These are phyloP conservation scores for Rhizopogon salebrosus DNA, from an alignment of 768 basidiomycete species.

Conservation along the genomic window DNA sequence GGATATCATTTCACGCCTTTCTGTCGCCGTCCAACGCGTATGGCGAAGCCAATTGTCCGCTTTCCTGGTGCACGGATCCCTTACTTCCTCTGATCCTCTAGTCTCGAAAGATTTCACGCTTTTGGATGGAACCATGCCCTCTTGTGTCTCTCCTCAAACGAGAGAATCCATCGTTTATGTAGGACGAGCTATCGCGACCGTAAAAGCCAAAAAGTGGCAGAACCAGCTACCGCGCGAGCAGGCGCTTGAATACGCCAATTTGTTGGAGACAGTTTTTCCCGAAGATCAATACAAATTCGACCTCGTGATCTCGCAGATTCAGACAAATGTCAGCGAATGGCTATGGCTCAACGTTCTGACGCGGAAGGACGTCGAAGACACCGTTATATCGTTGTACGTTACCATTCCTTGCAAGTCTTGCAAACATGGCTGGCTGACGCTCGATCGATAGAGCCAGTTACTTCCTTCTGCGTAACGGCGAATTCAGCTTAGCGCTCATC, in stretches of 20 bases:
- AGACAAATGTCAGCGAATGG: slow-evolving; percentile 88
- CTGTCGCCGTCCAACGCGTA: slow-evolving; percentile 69
- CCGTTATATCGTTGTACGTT: slow-evolving; percentile 79
- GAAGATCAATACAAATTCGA: slow-evolving; percentile 78
- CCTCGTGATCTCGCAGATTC: slow-evolving; percentile 63
- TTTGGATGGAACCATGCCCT: slow-evolving; percentile 63
- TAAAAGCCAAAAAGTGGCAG: slow-evolving; percentile 76
- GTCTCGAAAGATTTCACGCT: slow-evolving; percentile 57
- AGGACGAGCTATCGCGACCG: slow-evolving; percentile 80
- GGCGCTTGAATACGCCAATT: slow-evolving; percentile 56
- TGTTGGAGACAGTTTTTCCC: slow-evolving; percentile 64
- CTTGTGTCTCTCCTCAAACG: slow-evolving; percentile 66
- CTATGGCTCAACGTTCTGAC: slow-evolving; percentile 89
- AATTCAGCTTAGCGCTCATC: slow-evolving; percentile 80
- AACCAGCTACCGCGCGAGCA: slow-evolving; percentile 68
- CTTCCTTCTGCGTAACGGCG: slow-evolving; percentile 84
- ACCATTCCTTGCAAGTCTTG: background rate
- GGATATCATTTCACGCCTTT: slow-evolving; percentile 65
- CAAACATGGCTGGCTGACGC: slow-evolving; percentile 6
- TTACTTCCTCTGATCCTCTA: slow-evolving; percentile 58
- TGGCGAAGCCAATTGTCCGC: slow-evolving; percentile 84
- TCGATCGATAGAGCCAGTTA: slow-evolving; percentile 63
- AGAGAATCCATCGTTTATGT: slow-evolving; percentile 82
- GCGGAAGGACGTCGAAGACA: slow-evolving; percentile 73
- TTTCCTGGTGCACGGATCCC: slow-evolving; percentile 74